A percentile compares a stretch with the other conserved stretches of the same genome.
Evolutionary conservation across 2,329 filamentous ascomycete genomes (phyloP).

Genomic region (Xylariales sp.): DNA sequence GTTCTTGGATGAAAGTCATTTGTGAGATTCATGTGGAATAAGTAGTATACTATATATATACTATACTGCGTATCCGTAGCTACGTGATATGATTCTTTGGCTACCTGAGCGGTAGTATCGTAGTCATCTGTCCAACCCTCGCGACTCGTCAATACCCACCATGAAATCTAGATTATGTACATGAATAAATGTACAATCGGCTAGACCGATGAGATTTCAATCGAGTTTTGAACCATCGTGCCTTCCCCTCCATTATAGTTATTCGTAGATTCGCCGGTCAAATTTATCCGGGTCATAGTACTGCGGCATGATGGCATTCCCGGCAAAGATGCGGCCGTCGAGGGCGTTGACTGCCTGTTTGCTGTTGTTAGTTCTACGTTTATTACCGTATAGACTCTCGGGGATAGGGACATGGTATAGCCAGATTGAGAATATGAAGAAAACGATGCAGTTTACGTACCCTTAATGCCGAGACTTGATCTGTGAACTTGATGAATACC

Average conservation of each 20-base stretch:
- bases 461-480: constrained; percentile 82
- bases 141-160: neutral
- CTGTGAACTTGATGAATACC: constrained; percentile 95
- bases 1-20: neutral
- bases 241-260: neutral
- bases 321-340: constrained; percentile 88
- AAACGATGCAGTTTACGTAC: constrained; percentile 62
- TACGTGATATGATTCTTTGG: neutral
- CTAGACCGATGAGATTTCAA: neutral
- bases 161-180: neutral
- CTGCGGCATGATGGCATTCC: constrained; percentile 81
- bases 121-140: too few species aligned
- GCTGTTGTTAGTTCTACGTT: constrained; percentile 9
- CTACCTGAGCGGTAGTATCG: neutral
- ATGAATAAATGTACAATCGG: neutral
- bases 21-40: neutral
- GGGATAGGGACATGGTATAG: neutral
- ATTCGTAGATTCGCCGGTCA: constrained; percentile 70
- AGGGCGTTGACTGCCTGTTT: constrained; percentile 86
- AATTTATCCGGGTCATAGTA: constrained; percentile 89
- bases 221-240: neutral
- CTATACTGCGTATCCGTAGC: neutral
- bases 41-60: too few species aligned
- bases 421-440: neutral
- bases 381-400: constrained; percentile 15